Evolutionary conservation across 805 yeast species (phyloP), one percentile per base, ranked within the genome.

Genomic region (Yamadazyma akitaensis): DNA sequence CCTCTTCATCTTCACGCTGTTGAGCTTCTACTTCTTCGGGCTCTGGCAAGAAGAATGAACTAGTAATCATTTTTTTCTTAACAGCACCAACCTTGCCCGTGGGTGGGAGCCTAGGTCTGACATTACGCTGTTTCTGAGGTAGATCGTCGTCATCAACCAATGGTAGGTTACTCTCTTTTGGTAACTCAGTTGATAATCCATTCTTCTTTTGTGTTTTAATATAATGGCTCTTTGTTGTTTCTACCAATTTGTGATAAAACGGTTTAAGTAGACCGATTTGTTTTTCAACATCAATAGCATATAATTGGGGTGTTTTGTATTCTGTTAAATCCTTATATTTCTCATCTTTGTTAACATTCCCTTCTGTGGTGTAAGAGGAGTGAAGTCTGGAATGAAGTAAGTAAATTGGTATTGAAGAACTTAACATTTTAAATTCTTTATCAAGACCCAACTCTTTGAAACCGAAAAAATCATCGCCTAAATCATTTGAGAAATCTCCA

Each of bases 391-490:
- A 82, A 55, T 89, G 96, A 32, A 94, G 70, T 47, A 94, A 70
- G 64, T 92, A 96, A 37, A 95, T 72, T 1, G 99, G 99, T 24
- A 94, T 89, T 0, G 96, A 80, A 2, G 91, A 78, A 25, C 91
- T 85, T 42, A 90, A 67, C 61, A 92, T 71, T 10, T 92, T 91
- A 62, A 89, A 85, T 63, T 94, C 99, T 57, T 85, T 88, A 58
- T 92, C 98, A 44, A 94, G 70, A 0, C 99, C 99, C 40, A 94
- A 72, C 54, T 92, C 98, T 60, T 80, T 86, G 73, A 94, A 95
- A 0, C 99, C 99, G 69, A 95, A 95, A 76, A 91, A 94, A 67
- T 94, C 99, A 57, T 92, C 99, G 6, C 98, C 99, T 33, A 94
- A 70, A 50, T 91, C 97, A 56, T 80, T 85, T 1, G 97, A 85